Evolutionary conservation across 768 basidiomycete genomes (phyloP), one percentile per base, ranked within the genome.

Genomic region (Porphyrellus cyaneotinctus): DNA sequence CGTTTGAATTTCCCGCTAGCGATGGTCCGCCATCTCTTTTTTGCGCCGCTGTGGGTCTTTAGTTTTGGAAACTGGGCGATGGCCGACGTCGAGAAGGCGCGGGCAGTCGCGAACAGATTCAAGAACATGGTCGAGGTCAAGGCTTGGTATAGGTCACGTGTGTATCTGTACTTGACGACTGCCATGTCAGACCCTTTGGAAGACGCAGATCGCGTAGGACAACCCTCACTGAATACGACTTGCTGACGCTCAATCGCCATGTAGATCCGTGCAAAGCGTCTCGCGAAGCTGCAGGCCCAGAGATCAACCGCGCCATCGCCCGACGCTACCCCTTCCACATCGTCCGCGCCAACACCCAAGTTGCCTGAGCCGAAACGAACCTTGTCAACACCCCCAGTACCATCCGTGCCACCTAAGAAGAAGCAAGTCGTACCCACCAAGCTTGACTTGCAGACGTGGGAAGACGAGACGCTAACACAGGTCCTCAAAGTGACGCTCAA

Each of bases 251-350:
- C 10, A 35, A 20, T 32, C 0, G 3, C 15, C 15, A 13, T 24
- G 7, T 61, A 95, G 94, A 95, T 97, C 65, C 90, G 93, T 58
- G 74, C 91, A 68, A 95, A 95, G 72, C 84, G 95, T 51, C 78
- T 98, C 47, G 93, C 90, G 30, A 91, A 89, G 67, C 78, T 97
- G 9, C 87, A 88, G 63, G 74, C 64, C 35, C 60, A 72, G 38
- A 57, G 72, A 37, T 71, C 75, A 28, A 66, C 58, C 13, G 62
- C 77, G 0, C 67, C 79, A 10, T 64, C 79, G 12, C 42, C 64
- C 13, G 48, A 59, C 13, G 7, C 53, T 22, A 13, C 59, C n/a
- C 45, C 61, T 7, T 20, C 48, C 11, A 44, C 75, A 13, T 59
- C 68, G 22, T 52, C 66, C 30, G 58, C 60, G 46, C 64, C 68